Evolutionary conservation across 495 filamentous ascomycete genomes (phyloP).

Genomic region (Tuber magnatum): DNA sequence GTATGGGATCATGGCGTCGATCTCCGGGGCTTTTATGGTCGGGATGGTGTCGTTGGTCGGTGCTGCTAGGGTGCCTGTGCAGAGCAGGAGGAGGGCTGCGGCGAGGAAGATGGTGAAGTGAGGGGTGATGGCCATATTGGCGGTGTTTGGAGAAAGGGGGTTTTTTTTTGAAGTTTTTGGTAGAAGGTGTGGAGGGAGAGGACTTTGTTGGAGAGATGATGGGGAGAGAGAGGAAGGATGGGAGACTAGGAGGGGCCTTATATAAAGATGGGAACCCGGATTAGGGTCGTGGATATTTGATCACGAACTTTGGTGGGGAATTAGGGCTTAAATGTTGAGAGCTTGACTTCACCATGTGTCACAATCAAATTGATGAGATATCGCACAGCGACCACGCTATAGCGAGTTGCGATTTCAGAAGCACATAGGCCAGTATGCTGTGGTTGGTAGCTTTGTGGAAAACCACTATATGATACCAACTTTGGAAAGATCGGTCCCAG

Average conservation of each 20-base stretch:
- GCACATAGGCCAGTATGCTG: not conserved
- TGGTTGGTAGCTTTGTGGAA: not conserved
- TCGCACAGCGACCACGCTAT: not conserved
- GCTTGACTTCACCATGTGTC: not conserved
- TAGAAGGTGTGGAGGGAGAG: not conserved
- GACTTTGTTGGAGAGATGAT: not conserved
- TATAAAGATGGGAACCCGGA: not conserved
- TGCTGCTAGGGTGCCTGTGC: not conserved
- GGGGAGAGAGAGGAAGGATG: not conserved
- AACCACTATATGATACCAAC: not conserved
- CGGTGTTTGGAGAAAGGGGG: not conserved
- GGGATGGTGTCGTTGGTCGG: not conserved
- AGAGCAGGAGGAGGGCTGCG: not conserved
- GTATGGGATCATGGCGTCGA: not conserved
- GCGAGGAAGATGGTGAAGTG: not conserved
- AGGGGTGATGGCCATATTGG: not conserved
- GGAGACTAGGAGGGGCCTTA: not conserved
- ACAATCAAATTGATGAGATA: not conserved
- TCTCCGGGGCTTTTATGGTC: not conserved
- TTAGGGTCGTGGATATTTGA: not conserved
- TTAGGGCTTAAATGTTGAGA: not conserved
- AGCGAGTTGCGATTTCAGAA: not conserved
- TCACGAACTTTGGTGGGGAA: not conserved
- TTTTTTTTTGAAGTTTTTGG: not conserved
- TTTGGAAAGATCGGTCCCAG: not conserved